Evolutionary conservation across 805 yeast species (phyloP), one percentile per base, ranked within the genome.

Genomic region (Wickerhamiella australiensis): DNA sequence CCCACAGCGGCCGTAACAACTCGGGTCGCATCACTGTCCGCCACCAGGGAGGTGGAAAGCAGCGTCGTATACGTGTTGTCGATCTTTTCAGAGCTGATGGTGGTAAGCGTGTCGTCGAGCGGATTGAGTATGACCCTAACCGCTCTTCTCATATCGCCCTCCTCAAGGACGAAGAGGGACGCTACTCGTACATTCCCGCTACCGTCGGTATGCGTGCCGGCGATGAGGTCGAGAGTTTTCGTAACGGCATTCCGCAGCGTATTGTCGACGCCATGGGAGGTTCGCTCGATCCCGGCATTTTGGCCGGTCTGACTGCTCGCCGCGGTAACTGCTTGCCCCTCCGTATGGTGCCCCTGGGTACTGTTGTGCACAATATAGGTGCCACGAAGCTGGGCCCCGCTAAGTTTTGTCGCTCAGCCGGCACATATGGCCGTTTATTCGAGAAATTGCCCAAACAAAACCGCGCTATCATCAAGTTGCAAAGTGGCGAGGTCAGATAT

Each of bases 11-110:
- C 56, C 80, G 98, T 70, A 88, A 90, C 65, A 73, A 82, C 66
- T 71, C 82, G 3, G 98, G 98, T 57, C 75, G 77, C 57, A 85
- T 92, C 59, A 86, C 95, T 3, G 82, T 85, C 43, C 78, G 98
- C 63, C 96, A 92, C 65, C 79, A 94, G 65, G 98, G 97, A 64
- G 98, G 98, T 60, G 97, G 97, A 31, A 92, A 84, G 65, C 85
- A 84, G 65, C 80, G 90, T 61, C 78, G 98, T 66, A 74, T 85
- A 36, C 77, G 98, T 59, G 65, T 85, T 29, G 74, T 92, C 20
- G 98, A 92, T 66, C 80, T 80, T 60, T 68, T 72, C 58, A 76
- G 98, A 61, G 59, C 64, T 36, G 74, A 64, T 2, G 67, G 79
- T 1, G 97, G 96, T 23, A 75, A 73, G 41, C 92, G 85, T 59